Conservation (phyloP, 129 eudicot genomes). For the Rutidosis leptorrhynchoides region DNA sequence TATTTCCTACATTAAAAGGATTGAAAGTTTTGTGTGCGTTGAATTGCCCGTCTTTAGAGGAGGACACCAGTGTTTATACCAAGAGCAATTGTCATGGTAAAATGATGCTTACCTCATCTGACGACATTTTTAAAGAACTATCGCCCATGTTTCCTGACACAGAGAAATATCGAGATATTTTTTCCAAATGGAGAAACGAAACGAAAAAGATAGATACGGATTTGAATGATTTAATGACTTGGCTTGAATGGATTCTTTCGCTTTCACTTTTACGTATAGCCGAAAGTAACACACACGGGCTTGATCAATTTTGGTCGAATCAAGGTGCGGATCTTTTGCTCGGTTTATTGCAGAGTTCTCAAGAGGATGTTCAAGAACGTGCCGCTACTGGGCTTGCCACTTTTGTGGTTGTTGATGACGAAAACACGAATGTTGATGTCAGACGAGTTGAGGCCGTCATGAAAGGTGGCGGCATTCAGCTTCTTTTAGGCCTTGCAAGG, state of each 20-base stretch:
- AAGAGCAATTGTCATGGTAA: conserved; percentile 61
- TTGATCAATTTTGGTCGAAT: conserved; percentile 84
- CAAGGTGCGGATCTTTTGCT: conserved; percentile 85
- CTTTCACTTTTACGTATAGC: conserved; percentile 84
- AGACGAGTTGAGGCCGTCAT: conserved; percentile 89
- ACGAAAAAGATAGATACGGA: conserved; percentile 42
- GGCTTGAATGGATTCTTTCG: conserved; percentile 93
- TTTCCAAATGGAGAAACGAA: conserved; percentile 63
- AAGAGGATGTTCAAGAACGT: conserved; percentile 97
- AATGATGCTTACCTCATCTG: conserved; percentile 56
- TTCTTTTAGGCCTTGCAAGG: conserved; percentile 79
- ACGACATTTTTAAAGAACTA: conserved; percentile 59
- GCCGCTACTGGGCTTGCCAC: conserved; percentile 90
- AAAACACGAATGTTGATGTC: conserved; percentile 78
- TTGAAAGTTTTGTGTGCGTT: conserved; percentile 77
- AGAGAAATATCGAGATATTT: conserved; percentile 48
- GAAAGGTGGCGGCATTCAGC: conserved; percentile 84
- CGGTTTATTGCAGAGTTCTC: conserved; percentile 70
- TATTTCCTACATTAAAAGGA: conserved; percentile 45
- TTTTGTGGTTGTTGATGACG: conserved; percentile 93
- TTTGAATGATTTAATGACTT: conserved; percentile 61
- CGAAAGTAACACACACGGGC: conserved; percentile 75
- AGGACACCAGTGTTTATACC: conserved; percentile 55
- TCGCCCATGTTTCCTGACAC: conserved; percentile 60
- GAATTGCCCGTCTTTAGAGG: conserved; percentile 65